A percentile compares a stretch with the other conserved stretches of the same genome.
Conservation (phyloP, 257 asterid genomes). For the Solanum neorickii region DNA sequence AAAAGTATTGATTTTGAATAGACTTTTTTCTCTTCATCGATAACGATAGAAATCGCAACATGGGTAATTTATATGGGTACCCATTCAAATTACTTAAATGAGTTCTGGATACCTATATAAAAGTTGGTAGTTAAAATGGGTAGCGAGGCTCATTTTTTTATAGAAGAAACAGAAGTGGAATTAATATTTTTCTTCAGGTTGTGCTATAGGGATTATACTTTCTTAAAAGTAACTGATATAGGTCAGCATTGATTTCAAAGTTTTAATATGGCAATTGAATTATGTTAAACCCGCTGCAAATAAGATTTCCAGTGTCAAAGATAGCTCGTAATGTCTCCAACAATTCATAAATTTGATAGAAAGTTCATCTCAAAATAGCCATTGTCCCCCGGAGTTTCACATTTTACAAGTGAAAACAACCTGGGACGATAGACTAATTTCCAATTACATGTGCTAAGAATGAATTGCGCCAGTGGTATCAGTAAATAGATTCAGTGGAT, state of each 20-base stretch:
- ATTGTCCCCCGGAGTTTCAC: not conserved
- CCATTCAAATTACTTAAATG: not conserved
- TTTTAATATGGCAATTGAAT: not conserved
- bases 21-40: not conserved
- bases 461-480: not conserved
- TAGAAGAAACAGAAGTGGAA: not conserved
- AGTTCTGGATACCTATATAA: not conserved
- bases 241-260: not conserved
- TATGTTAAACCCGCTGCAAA: constrained; percentile 53
- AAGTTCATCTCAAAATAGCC: not conserved
- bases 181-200: not conserved
- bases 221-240: not conserved
- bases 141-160: not conserved
- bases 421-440: not conserved
- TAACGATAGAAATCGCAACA: not conserved
- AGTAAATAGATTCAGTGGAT: constrained; percentile 1
- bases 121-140: not conserved
- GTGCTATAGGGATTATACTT: not conserved
- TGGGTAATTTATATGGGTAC: no score
- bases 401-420: not conserved
- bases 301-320: not conserved
- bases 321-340: not conserved
- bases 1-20: not conserved
- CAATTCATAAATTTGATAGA: not conserved
- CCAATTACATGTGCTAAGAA: not conserved